phyloP scores from a whole-genome alignment of 306 rosid species.

The Ziziphus jujuba region DNA sequence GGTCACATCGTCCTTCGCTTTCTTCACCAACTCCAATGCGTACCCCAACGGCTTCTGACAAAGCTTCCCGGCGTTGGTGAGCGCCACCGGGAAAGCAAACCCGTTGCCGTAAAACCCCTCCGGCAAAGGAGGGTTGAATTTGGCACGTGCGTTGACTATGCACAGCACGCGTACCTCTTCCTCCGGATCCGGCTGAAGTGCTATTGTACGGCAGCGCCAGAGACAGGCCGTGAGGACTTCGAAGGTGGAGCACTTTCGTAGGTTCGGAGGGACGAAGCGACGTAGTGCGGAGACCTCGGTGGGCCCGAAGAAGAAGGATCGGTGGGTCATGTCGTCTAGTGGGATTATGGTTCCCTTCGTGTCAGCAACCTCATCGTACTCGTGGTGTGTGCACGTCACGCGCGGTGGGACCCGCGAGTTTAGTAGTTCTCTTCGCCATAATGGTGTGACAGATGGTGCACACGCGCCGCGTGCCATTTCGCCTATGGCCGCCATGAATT shows the following conservation, averaged over 20 bases:
- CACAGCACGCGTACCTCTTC: constrained; percentile 57
- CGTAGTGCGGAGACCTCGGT: constrained; percentile 44
- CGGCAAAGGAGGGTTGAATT: constrained; percentile 40
- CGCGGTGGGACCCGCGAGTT: constrained; percentile 41
- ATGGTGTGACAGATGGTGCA: constrained; percentile 31
- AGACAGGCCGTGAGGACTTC: constrained; percentile 49
- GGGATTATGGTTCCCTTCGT: constrained; percentile 45
- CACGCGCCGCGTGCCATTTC: constrained; percentile 45
- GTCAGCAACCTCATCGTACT: constrained; percentile 46
- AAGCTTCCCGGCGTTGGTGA: background rate
- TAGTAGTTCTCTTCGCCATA: constrained; percentile 46
- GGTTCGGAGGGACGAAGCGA: constrained; percentile 25
- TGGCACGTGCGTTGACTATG: constrained; percentile 38
- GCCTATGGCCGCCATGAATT: constrained; percentile 46
- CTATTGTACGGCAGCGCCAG: constrained; percentile 59
- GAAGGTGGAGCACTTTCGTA: constrained; percentile 35
- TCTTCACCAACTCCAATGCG: constrained; percentile 29
- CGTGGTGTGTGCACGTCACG: constrained; percentile 40
- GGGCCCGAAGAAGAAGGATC: constrained; percentile 53
- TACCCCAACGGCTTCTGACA: constrained; percentile 10
- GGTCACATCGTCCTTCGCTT: constrained; percentile 5
- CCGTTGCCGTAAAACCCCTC: constrained; percentile 29
- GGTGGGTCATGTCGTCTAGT: constrained; percentile 46
- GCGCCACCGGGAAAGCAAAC: background rate
- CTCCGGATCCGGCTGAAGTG: constrained; percentile 14